Base-by-base conservation (phyloP, 306 rosid species). In the Begonia loranthoides region DNA sequence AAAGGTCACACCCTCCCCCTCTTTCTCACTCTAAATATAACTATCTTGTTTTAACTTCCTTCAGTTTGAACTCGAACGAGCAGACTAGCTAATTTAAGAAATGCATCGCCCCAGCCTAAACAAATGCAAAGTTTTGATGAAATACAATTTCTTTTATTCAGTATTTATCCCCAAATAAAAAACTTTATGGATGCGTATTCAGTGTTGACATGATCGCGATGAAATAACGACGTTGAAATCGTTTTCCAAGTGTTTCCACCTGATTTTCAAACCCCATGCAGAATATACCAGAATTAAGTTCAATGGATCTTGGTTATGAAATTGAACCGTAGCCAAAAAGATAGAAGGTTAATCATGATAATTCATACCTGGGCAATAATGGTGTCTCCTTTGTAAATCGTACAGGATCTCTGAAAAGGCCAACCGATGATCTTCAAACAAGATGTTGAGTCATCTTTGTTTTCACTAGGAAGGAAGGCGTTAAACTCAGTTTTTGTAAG, bases 301-400 rank as follows among this genome's bases (percentile, higher is more conserved):
- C 45, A 41, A 19, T 19, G 22, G 45, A 41, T 9, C 10, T 9
- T 12, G 45, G 12, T 6, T 9, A 12, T 41, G 45, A 1, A 41
- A 12, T 12, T 41, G 13, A 41, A 3, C 45, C 12, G 12, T 41
- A 2, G 13, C 9, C 14, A 46, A 33, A 15, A 47, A 47, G 46
- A 13, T 22, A 50, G n/a, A 13, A 49, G n/a, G 46, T 59, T 59
- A 12, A 16, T 40, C 17, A 16, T 13, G 40, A 12, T 22, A 38
- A 2, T 57, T 12, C 15, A 50, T 70, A 89, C 97, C 97, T 90
- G 95, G 48, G 94, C 97, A 12, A 90, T 79, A 57, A 80, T 66
- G 44, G 58, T 67, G 64, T 51, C 48, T 64, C 61, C 80, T 56
- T 57, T 63, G 60, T 76, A 85, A 44, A 90, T 69, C 57, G 58